Evolutionary conservation across 352 stramenopile genomes (phyloP).

Genomic region (Elongisporangium prolatum): DNA sequence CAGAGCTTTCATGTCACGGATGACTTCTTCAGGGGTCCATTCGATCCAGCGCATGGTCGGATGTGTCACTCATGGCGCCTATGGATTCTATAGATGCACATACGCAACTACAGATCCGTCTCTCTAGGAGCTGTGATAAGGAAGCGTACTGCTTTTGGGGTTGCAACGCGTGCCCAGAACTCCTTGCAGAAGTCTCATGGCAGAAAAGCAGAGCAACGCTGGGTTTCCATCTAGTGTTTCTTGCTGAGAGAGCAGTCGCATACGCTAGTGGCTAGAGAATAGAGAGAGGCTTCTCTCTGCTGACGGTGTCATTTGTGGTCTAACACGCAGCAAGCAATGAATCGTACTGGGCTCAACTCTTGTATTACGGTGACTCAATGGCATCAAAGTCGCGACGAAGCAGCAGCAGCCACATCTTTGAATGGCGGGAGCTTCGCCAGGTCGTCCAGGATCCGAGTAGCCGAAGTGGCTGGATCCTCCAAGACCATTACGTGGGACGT

Average conservation of each 20-base stretch:
- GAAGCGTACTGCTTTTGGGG: constrained; percentile 36
- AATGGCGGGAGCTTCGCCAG: constrained; percentile 12
- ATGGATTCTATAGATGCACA: constrained; percentile 20
- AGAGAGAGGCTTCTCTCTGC: background rate
- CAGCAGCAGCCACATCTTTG: constrained; percentile 16
- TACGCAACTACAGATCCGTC: constrained; percentile 24
- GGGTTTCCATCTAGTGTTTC: too few species aligned
- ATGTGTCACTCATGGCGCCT: constrained; percentile 25
- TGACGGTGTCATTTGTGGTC: background rate
- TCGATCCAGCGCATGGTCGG: constrained; percentile 13
- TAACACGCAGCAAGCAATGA: too few species aligned
- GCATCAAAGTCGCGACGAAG: too few species aligned
- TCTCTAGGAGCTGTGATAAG: constrained; percentile 40
- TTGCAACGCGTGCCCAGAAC: constrained; percentile 21
- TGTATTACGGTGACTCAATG: background rate
- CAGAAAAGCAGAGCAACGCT: constrained; percentile 35
- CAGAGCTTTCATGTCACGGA: constrained; percentile 16
- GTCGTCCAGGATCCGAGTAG: constrained; percentile 20
- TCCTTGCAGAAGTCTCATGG: constrained; percentile 50
- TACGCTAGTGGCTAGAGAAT: too few species aligned
- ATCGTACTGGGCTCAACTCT: too few species aligned
- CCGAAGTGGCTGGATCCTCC: constrained; percentile 18
- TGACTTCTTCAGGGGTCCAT: constrained; percentile 22
- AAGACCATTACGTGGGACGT: constrained; percentile 29
- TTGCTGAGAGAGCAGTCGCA: background rate